Evolutionary conservation across 768 basidiomycete genomes (phyloP).

Genomic region (Tricholoma saponaceum): DNA sequence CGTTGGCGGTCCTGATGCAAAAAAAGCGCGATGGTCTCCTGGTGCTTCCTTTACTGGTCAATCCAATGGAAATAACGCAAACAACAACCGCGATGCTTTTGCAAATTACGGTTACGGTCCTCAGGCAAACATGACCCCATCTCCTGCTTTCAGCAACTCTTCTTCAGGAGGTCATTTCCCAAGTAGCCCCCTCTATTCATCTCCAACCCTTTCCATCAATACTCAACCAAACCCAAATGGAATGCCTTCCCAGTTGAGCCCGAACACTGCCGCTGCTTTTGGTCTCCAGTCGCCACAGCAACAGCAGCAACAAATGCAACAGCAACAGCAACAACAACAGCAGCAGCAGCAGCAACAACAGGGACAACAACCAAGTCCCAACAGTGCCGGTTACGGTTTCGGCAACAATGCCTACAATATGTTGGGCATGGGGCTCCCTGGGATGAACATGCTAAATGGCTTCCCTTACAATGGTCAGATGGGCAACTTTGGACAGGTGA

Average conservation of each 20-base stretch:
- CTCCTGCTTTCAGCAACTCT: slow-evolving; percentile 42
- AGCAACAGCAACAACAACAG: slow-evolving; percentile 28
- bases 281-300: slow-evolving; percentile 31
- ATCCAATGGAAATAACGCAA: slow-evolving; percentile 24
- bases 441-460: slow-evolving; percentile 65
- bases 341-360: slow-evolving; percentile 28
- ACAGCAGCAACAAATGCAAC: slow-evolving; percentile 36
- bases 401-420: slow-evolving; percentile 56
- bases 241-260: slow-evolving; percentile 62
- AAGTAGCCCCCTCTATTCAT: slow-evolving; percentile 66
- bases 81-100: slow-evolving; percentile 57
- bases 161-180: slow-evolving; percentile 44
- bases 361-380: slow-evolving; percentile 29
- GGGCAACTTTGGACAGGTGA: slow-evolving; percentile 64
- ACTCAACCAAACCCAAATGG: slow-evolving; percentile 50
- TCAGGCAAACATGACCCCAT: slow-evolving; percentile 60
- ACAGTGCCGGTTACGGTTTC: slow-evolving; percentile 53
- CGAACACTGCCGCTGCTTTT: slow-evolving; percentile 57
- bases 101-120: slow-evolving; percentile 88
- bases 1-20: slow-evolving; percentile 76
- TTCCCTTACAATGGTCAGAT: slow-evolving; percentile 74
- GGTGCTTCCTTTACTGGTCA: slow-evolving; percentile 44
- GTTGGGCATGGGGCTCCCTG: slow-evolving; percentile 77
- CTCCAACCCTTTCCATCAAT: slow-evolving; percentile 66
- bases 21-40: slow-evolving; percentile 90